Conservation (phyloP, 257 asterid genomes). For the Rubia yunnanensis region DNA sequence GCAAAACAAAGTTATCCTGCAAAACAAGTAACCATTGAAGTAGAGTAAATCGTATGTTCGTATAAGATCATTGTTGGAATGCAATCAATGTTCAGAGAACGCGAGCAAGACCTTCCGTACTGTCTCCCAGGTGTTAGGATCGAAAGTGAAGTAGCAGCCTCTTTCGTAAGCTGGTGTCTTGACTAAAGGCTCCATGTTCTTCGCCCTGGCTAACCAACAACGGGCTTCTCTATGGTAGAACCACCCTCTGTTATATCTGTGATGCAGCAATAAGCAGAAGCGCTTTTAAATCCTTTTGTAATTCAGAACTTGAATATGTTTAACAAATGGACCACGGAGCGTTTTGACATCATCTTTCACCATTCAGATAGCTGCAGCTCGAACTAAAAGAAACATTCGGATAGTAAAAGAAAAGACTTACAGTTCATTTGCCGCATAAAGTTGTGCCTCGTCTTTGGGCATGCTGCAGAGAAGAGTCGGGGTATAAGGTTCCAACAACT, state of each 20-base stretch:
- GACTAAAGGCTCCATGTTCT: slow-evolving; percentile 59
- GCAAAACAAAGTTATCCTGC: slow-evolving; percentile 74
- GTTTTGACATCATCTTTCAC: neutral
- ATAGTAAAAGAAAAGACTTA: slow-evolving; percentile 24
- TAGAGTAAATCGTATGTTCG: neutral
- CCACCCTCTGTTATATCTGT: slow-evolving; percentile 76
- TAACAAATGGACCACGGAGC: neutral
- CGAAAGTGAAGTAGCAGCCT: slow-evolving; percentile 61
- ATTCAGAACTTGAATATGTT: too few species aligned
- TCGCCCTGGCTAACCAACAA: slow-evolving; percentile 55
- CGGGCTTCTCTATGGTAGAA: slow-evolving; percentile 66
- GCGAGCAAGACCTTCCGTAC: slow-evolving; percentile 50
- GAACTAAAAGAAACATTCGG: neutral
- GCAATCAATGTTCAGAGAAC: neutral
- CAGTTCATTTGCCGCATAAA: slow-evolving; percentile 84
- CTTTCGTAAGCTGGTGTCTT: slow-evolving; percentile 57
- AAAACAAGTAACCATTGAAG: neutral
- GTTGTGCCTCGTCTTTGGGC: slow-evolving; percentile 90
- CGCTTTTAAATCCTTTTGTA: neutral
- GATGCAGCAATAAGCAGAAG: neutral
- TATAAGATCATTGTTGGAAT: neutral
- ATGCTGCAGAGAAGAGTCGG: slow-evolving; percentile 42
- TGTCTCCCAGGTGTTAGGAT: slow-evolving; percentile 70
- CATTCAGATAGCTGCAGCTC: neutral
- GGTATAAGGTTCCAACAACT: slow-evolving; percentile 22